These are phyloP conservation scores for Plantago elongata DNA, from an alignment of 257 asterid species.

Conservation along the genomic window DNA sequence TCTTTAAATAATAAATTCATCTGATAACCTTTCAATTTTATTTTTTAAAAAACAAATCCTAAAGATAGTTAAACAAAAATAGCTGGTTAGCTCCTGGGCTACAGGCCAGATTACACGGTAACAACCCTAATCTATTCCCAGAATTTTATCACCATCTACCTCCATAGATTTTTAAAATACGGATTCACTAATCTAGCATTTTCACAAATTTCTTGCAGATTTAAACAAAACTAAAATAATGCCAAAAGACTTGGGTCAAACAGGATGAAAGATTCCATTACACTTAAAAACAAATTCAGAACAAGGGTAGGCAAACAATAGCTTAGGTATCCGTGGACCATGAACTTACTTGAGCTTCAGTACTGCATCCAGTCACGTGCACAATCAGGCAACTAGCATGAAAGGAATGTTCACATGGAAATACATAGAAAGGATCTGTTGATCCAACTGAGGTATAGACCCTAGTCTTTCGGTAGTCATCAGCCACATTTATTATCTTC, in stretches of 20 bases:
- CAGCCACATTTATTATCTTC: conserved; percentile 66
- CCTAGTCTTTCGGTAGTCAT: conserved; percentile 60
- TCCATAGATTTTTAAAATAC: too few species aligned
- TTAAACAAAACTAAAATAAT: not conserved
- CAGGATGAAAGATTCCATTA: conserved; percentile 2
- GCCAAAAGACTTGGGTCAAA: conserved; percentile 1
- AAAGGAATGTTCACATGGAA: conserved; percentile 96
- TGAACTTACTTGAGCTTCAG: conserved; percentile 73
- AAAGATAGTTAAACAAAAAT: too few species aligned
- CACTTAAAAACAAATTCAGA: not conserved
- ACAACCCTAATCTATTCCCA: too few species aligned
- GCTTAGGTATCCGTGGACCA: conserved; percentile 12
- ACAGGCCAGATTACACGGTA: too few species aligned
- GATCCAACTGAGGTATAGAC: conserved; percentile 74
- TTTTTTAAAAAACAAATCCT: too few species aligned
- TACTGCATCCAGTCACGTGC: conserved; percentile 83
- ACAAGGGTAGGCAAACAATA: conserved; percentile 11
- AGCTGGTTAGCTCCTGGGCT: too few species aligned
- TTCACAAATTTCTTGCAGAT: too few species aligned
- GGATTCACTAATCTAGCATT: too few species aligned
- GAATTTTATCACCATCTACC: too few species aligned
- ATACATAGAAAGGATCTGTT: conserved; percentile 94
- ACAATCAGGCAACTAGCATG: conserved; percentile 90
- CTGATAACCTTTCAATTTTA: too few species aligned
- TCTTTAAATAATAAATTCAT: too few species aligned